phyloP scores from a whole-genome alignment of 78 protist species.

The Dictyostelium capitatum region DNA sequence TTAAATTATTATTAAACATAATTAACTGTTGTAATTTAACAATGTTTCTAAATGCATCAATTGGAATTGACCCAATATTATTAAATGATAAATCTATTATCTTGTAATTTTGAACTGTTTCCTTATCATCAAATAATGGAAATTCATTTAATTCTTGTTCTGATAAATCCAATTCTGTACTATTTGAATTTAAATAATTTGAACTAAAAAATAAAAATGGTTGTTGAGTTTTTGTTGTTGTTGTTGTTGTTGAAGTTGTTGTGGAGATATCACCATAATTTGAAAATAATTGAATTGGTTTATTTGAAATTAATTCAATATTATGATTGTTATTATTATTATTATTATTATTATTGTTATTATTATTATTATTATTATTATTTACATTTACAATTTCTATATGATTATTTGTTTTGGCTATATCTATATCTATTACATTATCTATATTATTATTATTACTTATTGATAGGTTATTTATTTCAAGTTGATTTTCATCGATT shows the following conservation, averaged over 20 bases:
- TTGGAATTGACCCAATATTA: constrained; percentile 36
- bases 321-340: background rate
- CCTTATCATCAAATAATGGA: background rate
- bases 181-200: background rate
- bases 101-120: background rate
- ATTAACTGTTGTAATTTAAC: constrained; percentile 31
- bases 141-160: constrained; percentile 47
- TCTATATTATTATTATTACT: background rate
- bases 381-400: background rate
- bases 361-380: constrained; percentile 2
- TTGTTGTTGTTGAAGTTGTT: constrained; percentile 5
- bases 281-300: constrained; percentile 2
- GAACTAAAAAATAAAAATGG: constrained; percentile 13
- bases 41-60: background rate
- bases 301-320: background rate
- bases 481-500: background rate
- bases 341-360: background rate
- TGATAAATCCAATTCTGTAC: constrained; percentile 41
- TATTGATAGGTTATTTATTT: background rate
- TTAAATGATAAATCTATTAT: constrained; percentile 67
- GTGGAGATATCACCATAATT: background rate
- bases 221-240: background rate
- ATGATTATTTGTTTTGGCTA: background rate
- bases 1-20: constrained; percentile 44
- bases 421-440: background rate